Evolutionary conservation across 192 early-diverging fungal genomes (phyloP).

Genomic region (Dissophora globulifera): DNA sequence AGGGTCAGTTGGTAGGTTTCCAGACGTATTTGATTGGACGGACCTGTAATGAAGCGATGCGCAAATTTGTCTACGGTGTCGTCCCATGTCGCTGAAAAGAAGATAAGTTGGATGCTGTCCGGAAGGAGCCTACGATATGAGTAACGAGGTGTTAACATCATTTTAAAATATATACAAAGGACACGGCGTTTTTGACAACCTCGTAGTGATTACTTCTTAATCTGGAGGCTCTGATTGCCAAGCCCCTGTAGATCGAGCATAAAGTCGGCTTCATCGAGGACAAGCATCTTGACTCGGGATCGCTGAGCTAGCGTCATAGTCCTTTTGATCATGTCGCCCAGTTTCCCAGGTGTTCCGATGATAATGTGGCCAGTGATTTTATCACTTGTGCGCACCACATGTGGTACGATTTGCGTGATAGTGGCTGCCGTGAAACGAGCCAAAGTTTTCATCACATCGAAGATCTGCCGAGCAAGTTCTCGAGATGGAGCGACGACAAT

Average conservation of each 20-base stretch:
- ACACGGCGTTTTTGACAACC: neutral
- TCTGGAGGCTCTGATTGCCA: slow-evolving; percentile 82
- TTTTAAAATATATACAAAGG: neutral
- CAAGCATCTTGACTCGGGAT: slow-evolving; percentile 75
- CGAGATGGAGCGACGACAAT: slow-evolving; percentile 90
- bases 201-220: slow-evolving; percentile 70
- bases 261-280: slow-evolving; percentile 97
- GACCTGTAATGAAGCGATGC: slow-evolving; percentile 75
- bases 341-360: slow-evolving; percentile 94
- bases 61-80: slow-evolving; percentile 78
- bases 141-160: too few relatives aligned
- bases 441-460: slow-evolving; percentile 86
- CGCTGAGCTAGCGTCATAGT: slow-evolving; percentile 57
- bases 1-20: slow-evolving; percentile 87
- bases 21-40: slow-evolving; percentile 84
- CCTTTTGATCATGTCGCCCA: slow-evolving; percentile 74
- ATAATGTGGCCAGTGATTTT: slow-evolving; percentile 77
- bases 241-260: slow-evolving; percentile 89
- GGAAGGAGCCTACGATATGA: slow-evolving; percentile 65
- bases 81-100: slow-evolving; percentile 97
- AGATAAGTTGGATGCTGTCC: slow-evolving; percentile 75
- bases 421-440: slow-evolving; percentile 81
- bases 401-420: slow-evolving; percentile 78
- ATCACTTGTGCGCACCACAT: neutral
- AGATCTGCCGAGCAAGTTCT: slow-evolving; percentile 93